Conservation (phyloP, 2,329 filamentous ascomycete species). For the Curvularia spicifera region DNA sequence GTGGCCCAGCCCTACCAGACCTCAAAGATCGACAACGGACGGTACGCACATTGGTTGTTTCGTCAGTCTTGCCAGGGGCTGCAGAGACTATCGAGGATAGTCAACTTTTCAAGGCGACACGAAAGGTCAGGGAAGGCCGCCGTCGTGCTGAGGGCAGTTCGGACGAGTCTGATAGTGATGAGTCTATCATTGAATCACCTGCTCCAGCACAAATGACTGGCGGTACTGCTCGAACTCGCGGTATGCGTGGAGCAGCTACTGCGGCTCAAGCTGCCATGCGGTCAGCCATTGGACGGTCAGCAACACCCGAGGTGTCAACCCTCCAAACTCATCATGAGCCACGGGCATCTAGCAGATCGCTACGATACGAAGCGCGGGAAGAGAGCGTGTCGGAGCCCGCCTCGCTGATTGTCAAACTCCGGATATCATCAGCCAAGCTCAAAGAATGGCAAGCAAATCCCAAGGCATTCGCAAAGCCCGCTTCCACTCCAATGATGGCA, state of each 20-base stretch:
- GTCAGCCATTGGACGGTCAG: slow-evolving; percentile 76
- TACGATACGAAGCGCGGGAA: slow-evolving; percentile 71
- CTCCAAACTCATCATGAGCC: slow-evolving; percentile 69
- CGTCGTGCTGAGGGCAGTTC: slow-evolving; percentile 75
- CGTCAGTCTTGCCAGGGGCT: slow-evolving; percentile 87
- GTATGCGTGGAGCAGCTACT: slow-evolving; percentile 86
- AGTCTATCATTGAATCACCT: slow-evolving; percentile 85
- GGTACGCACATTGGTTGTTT: slow-evolving; percentile 89
- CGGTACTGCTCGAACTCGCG: slow-evolving; percentile 83
- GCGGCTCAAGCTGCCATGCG: slow-evolving; percentile 86
- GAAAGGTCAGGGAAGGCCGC: slow-evolving; percentile 56
- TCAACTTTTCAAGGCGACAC: slow-evolving; percentile 75
- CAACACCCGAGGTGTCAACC: slow-evolving; percentile 79
- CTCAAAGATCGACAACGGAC: slow-evolving; percentile 93
- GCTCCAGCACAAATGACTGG: slow-evolving; percentile 70
- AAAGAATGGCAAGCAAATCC: slow-evolving; percentile 67
- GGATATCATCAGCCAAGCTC: slow-evolving; percentile 74
- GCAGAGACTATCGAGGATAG: slow-evolving; percentile 82
- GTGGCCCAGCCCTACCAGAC: slow-evolving; percentile 92
- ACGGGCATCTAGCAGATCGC: slow-evolving; percentile 67
- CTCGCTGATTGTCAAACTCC: slow-evolving; percentile 73
- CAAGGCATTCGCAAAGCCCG: slow-evolving; percentile 52
- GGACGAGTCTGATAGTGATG: slow-evolving; percentile 90
- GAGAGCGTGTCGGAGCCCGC: slow-evolving; percentile 73
- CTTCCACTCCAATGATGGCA: slow-evolving; percentile 54